Base-by-base conservation (phyloP, 2,329 filamentous ascomycete genomes). In the Aspergillus pseudotamarii region DNA sequence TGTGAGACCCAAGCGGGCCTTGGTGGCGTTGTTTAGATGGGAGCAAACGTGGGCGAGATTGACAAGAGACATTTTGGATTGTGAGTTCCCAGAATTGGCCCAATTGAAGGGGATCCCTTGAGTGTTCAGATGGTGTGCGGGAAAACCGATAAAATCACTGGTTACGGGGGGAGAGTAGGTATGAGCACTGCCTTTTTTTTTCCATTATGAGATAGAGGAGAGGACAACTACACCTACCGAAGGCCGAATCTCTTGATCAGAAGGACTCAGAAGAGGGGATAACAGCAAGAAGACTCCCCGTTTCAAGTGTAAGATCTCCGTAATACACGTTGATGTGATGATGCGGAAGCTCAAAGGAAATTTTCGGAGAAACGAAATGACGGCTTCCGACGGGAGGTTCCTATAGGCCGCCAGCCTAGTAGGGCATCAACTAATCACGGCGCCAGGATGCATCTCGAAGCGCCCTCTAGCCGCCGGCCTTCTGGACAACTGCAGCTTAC, bases 1-100 rank as follows among this genome's bases (percentile, higher is more conserved):
- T 36, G 94, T 97, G 57, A 96, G 84, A 69, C 90, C 91, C 0
- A 97, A 88, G 1, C 90, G 89, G n/a, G 91, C 92, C 73, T 89
- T 89, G 61, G 91, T 91, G 69, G 91, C 92, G 83, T 97, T 97
- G 78, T 95, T 92, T 62, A 97, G 85, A 82, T 97, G 93, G 69
- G 93, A 93, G 85, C 92, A 96, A 80, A 94, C 88, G 83, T 94
- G 83, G 72, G 88, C 85, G 68, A 96, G 86, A 79, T 90, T 88
- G 75, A 86, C 83, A 80, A 97, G 86, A 72, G 89, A 91, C 89
- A 92, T 91, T 55, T 72, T 81, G 69, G 54, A 62, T 61, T 23
- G 53, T 60, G 58, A 57, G 59, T 16, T 26, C 10, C 23, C 38
- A 19, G 48, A 63, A 71, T 66, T 64, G 66, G 71, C 64, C 67